A percentile compares a stretch with the other conserved stretches of the same genome.
phyloP scores from a whole-genome alignment of 768 basidiomycete species.

The Phlegmacium glaucopus region DNA sequence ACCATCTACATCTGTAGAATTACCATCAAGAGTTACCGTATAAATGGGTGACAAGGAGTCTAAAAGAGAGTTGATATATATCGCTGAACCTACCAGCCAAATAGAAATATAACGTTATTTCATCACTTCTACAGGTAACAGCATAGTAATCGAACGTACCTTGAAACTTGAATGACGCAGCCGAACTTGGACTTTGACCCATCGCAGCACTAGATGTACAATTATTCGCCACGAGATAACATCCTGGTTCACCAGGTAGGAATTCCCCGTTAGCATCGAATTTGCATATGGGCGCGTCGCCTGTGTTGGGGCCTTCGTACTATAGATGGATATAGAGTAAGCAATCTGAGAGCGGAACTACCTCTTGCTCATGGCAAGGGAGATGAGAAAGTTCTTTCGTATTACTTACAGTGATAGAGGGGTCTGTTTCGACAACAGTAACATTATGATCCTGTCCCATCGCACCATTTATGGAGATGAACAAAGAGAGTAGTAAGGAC shows the following conservation, averaged over 20 bases:
- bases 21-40: conserved; percentile 2
- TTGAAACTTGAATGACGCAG: conserved; percentile 4
- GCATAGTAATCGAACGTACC: background rate
- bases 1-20: background rate
- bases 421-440: conserved; percentile 8
- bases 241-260: background rate
- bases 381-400: background rate
- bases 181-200: background rate
- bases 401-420: conserved; percentile 4
- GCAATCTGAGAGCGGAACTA: no score
- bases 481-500: background rate
- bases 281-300: background rate
- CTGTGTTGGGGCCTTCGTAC: background rate
- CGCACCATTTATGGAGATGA: background rate
- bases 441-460: conserved; percentile 2
- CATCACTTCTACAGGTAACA: no score
- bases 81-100: background rate
- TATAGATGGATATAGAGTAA: background rate
- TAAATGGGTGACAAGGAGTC: background rate
- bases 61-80: conserved; percentile 2
- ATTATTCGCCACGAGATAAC: background rate
- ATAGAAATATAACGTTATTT: background rate
- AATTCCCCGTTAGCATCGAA: background rate
- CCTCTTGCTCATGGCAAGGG: background rate
- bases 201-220: conserved; percentile 1